A percentile compares a stretch with the other conserved stretches of the same genome.
Conservation (phyloP, 768 basidiomycete genomes). For the Calocybe gangraenosa region DNA sequence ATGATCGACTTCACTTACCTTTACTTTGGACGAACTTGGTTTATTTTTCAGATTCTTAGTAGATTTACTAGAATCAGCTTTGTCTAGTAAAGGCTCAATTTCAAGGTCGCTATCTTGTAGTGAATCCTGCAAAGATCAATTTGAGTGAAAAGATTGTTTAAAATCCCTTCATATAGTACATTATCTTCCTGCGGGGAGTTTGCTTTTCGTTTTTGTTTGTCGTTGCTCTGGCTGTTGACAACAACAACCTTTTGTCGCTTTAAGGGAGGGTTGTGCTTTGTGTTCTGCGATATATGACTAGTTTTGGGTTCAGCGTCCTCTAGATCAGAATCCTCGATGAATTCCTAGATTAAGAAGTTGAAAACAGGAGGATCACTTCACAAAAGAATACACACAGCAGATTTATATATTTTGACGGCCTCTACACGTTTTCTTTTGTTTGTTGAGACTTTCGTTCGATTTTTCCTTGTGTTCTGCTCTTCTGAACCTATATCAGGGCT, state of each 20-base stretch:
- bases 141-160: no score
- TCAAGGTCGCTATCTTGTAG: constrained; percentile 50
- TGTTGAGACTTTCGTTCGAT: constrained; percentile 3
- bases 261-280: neutral
- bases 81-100: constrained; percentile 56
- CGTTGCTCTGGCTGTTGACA: no score
- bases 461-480: neutral
- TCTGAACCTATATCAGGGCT: neutral
- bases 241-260: constrained; percentile 12
- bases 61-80: constrained; percentile 30
- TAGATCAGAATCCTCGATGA: constrained; percentile 36
- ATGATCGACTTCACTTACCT: constrained; percentile 13
- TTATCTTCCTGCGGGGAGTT: neutral
- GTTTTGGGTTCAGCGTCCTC: constrained; percentile 19
- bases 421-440: neutral
- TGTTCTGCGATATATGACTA: neutral
- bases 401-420: constrained; percentile 29
- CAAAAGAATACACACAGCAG: constrained; percentile 23
- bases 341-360: constrained; percentile 16
- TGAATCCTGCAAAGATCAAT: neutral
- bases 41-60: constrained; percentile 25
- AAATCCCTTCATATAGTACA: neutral
- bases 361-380: neutral
- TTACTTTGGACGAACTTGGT: constrained; percentile 13
- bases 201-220: neutral